Evolutionary conservation across 2,329 filamentous ascomycete genomes (phyloP).

Genomic region (Hypoxylon sp.): DNA sequence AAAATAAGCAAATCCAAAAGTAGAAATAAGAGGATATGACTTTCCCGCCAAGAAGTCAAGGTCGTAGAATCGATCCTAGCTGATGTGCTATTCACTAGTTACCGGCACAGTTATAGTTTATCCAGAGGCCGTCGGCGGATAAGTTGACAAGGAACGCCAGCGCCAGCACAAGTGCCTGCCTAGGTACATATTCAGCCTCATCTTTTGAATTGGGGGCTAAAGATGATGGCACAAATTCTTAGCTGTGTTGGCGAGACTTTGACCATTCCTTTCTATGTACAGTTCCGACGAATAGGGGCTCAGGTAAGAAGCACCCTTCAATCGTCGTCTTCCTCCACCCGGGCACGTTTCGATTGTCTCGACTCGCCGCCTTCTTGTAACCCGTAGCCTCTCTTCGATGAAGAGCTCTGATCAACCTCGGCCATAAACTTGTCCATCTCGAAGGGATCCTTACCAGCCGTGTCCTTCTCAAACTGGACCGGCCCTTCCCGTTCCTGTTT

Average conservation of each 20-base stretch:
- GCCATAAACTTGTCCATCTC: slow-evolving; percentile 93
- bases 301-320: slow-evolving; percentile 13
- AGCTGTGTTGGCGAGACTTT: not conserved
- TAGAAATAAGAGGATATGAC: no score
- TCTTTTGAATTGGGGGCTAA: not conserved
- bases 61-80: no score
- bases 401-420: slow-evolving; percentile 71
- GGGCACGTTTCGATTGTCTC: slow-evolving; percentile 73
- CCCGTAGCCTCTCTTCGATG: slow-evolving; percentile 77
- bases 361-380: slow-evolving; percentile 73
- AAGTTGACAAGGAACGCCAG: not conserved
- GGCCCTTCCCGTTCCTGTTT: slow-evolving; percentile 80
- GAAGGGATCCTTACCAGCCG: slow-evolving; percentile 75
- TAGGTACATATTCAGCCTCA: not conserved
- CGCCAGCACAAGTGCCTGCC: no score
- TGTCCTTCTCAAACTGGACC: slow-evolving; percentile 94
- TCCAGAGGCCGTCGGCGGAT: no score
- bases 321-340: slow-evolving; percentile 75
- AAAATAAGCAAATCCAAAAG: no score
- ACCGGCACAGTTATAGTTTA: no score
- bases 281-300: not conserved
- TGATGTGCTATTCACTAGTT: not conserved
- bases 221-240: not conserved
- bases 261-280: not conserved
- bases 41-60: no score